Evolutionary conservation across 1,284 basidiomycete species (phyloP).

Genomic region (Peniophora sp.): DNA sequence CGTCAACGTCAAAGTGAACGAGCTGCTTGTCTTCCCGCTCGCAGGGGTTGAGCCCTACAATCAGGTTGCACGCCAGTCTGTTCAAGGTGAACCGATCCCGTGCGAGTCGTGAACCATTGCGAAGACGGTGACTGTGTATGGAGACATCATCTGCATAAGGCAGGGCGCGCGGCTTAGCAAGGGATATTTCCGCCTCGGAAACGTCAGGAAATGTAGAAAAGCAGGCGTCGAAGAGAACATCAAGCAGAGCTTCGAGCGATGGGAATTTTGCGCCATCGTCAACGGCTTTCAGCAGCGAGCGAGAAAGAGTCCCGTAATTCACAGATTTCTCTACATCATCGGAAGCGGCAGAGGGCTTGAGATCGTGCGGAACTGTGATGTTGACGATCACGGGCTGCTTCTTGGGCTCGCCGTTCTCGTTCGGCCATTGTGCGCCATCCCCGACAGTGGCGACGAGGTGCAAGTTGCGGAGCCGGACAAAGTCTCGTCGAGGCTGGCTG

Average conservation of each 20-base stretch:
- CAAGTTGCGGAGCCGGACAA: conserved; percentile 40
- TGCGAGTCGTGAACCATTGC: conserved; percentile 14
- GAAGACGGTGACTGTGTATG: conserved; percentile 28
- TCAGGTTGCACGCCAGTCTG: conserved; percentile 46
- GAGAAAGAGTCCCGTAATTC: conserved; percentile 46
- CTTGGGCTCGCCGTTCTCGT: conserved; percentile 19
- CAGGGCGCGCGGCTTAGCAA: conserved; percentile 44
- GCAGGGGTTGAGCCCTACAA: conserved; percentile 70
- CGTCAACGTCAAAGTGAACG: conserved; percentile 50
- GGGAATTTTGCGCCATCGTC: conserved; percentile 22
- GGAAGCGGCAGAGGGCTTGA: conserved; percentile 39
- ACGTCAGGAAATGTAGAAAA: conserved; percentile 30
- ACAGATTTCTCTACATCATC: conserved; percentile 57
- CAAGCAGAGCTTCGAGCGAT: conserved; percentile 34
- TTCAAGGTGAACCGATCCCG: conserved; percentile 32
- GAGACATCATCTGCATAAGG: conserved; percentile 43
- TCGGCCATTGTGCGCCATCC: conserved; percentile 37
- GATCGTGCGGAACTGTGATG: conserved; percentile 46
- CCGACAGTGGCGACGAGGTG: conserved; percentile 29
- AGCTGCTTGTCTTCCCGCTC: conserved; percentile 67
- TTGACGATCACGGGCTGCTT: conserved; percentile 54
- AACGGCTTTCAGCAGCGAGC: conserved; percentile 21
- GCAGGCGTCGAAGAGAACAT: conserved; percentile 34
- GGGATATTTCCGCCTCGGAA: conserved; percentile 29
- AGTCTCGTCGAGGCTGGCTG: conserved; percentile 2